Evolutionary conservation across 148 eudicot species (phyloP), one percentile per base, ranked within the genome.

Genomic region (Fallopia convolvulus): DNA sequence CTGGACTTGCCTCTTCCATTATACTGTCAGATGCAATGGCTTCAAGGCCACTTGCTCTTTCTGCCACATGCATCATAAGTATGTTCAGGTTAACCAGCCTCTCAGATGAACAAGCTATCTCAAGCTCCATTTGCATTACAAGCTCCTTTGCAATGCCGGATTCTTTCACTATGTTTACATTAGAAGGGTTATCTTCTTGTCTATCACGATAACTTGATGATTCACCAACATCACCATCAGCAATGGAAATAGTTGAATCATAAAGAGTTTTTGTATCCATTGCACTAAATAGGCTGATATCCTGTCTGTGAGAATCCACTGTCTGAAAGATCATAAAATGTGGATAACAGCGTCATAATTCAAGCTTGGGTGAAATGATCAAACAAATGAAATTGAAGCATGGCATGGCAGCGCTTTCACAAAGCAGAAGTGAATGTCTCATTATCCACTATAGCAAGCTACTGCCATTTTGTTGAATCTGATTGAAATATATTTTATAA

Each of bases 41-140:
- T 88, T 93, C 99, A 81, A 90, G 87, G 77, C 93, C 93, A 81
- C 81, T 84, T 84, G 91, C 99, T 77, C 89, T 96, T 26, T 84
- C 85, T 40, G 89, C 90, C 79, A 96, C 93, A 76, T 89, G 93
- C 91, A 93, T 80, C 83, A 90, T 89, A 20, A 93, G 87, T 71
- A 90, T 70, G 83, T 86, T 86, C 82, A 96, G 85, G 84, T 93
- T 96, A 78, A 83, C 86, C 80, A 93, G 84, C 83, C 91, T 96
- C 82, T 96, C 99, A 49, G 88, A 82, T 75, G 86, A 81, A 84
- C 87, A 82, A 11, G 97, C 92, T 82, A 87, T 76, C 78, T 90
- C 93, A 75, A 93, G 86, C 77, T 91, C 92, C 61, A 89, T 75
- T 79, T 85, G 88, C 21, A 87, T 80, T 53, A 93, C 74, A 81